Evolutionary conservation across 495 filamentous ascomycete species (phyloP).

Genomic region (Xylaria acuta): DNA sequence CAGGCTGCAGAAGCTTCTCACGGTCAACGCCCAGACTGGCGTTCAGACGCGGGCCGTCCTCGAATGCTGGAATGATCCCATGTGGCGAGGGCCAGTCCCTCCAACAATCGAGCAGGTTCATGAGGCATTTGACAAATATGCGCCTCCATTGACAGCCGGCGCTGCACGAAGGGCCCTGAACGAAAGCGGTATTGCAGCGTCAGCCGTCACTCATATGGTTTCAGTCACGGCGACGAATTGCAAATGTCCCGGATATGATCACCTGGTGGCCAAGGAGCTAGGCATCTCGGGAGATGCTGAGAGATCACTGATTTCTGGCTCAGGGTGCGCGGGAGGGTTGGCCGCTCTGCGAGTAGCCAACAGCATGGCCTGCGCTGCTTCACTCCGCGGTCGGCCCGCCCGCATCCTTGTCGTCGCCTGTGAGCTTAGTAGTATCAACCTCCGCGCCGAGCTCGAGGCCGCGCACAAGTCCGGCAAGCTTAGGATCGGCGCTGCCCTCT

Average conservation of each 20-base stretch:
- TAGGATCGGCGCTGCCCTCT: slow-evolving; percentile 50
- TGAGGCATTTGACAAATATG: slow-evolving; percentile 20
- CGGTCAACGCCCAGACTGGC: slow-evolving; percentile 11
- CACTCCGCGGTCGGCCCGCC: slow-evolving; percentile 35
- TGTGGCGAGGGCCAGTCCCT: slow-evolving; percentile 19
- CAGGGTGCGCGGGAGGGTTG: slow-evolving; percentile 56
- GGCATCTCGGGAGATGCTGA: slow-evolving; percentile 43
- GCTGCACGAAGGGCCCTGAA: slow-evolving; percentile 49
- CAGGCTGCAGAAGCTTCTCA: slow-evolving; percentile 23
- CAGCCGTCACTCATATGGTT: slow-evolving; percentile 52
- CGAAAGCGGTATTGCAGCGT: slow-evolving; percentile 39
- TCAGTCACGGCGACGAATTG: slow-evolving; percentile 52
- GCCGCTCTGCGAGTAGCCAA: slow-evolving; percentile 51
- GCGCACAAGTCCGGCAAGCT: slow-evolving; percentile 38
- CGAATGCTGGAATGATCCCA: slow-evolving; percentile 23
- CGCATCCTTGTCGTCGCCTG: slow-evolving; percentile 52
- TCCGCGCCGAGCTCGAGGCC: slow-evolving; percentile 48
- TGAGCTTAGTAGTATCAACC: slow-evolving; percentile 48
- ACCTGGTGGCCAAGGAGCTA: slow-evolving; percentile 46
- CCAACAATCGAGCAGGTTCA: slow-evolving; percentile 24
- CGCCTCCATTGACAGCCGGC: slow-evolving; percentile 37
- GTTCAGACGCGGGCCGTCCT: slow-evolving; percentile 21
- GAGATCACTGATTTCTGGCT: slow-evolving; percentile 48
- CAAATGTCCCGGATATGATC: slow-evolving; percentile 54
- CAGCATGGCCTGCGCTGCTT: slow-evolving; percentile 47